Conservation (phyloP, 352 stramenopile genomes). For the Phytophthora podocarpi region DNA sequence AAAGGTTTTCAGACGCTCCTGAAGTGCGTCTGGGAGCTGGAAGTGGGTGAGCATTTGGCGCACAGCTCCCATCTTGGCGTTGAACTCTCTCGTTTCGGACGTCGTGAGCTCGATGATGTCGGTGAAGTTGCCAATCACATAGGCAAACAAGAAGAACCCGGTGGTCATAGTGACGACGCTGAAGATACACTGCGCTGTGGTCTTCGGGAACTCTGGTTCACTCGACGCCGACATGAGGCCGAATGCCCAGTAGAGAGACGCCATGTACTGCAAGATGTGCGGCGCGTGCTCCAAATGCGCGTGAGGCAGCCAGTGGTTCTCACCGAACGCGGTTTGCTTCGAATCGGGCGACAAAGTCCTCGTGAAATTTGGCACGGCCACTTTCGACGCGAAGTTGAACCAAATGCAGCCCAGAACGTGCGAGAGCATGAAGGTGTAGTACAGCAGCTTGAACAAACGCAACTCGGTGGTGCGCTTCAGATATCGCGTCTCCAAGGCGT, state of each 20-base stretch:
- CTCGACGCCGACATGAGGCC: slow-evolving; percentile 64
- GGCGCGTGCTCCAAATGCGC: too few species aligned
- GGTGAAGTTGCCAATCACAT: slow-evolving; percentile 60
- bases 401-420: slow-evolving; percentile 67
- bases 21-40: slow-evolving; percentile 36
- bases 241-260: too few species aligned
- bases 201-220: slow-evolving; percentile 57
- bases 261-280: too few species aligned
- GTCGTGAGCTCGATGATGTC: slow-evolving; percentile 57
- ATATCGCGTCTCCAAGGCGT: too few species aligned
- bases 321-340: too few species aligned
- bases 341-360: too few species aligned
- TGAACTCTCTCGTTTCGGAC: slow-evolving; percentile 55
- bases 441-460: slow-evolving; percentile 70
- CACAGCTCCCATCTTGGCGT: slow-evolving; percentile 54
- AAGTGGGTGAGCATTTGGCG: slow-evolving; percentile 57
- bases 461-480: slow-evolving; percentile 64
- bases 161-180: slow-evolving; percentile 46
- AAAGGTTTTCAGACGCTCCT: slow-evolving; percentile 54
- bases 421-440: slow-evolving; percentile 72
- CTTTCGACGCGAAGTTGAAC: slow-evolving; percentile 60
- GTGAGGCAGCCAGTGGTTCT: too few species aligned
- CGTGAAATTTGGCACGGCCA: slow-evolving; percentile 29
- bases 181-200: slow-evolving; percentile 51
- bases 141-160: slow-evolving; percentile 65